These are phyloP conservation scores for Hypoxylon sp. DNA, from an alignment of 2,329 filamentous ascomycete genomes.

Conservation along the genomic window DNA sequence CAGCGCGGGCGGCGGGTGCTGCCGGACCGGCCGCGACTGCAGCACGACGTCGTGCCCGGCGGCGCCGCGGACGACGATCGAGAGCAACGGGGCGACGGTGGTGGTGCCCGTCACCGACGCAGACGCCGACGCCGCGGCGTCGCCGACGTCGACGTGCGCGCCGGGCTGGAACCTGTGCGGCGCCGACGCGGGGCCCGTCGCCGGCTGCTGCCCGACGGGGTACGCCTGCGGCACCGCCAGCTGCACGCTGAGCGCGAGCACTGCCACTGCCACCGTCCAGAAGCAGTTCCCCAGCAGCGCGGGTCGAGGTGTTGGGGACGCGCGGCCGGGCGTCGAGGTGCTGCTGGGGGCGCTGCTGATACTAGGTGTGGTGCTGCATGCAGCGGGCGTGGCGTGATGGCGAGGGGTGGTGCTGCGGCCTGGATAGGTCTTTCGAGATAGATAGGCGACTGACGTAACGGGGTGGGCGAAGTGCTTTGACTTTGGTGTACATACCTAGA, in stretches of 20 bases:
- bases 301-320: not conserved
- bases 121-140: slow-evolving; percentile 50
- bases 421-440: not conserved
- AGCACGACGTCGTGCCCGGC: slow-evolving; percentile 79
- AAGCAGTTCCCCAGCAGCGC: slow-evolving; percentile 56
- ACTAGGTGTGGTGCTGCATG: slow-evolving; percentile 2
- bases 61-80: slow-evolving; percentile 63
- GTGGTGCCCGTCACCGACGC: slow-evolving; percentile 66
- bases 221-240: slow-evolving; percentile 76
- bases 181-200: slow-evolving; percentile 63
- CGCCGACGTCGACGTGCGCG: slow-evolving; percentile 65
- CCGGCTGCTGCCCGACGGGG: slow-evolving; percentile 85
- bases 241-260: slow-evolving; percentile 66
- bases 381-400: not conserved
- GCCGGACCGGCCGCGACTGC: slow-evolving; percentile 86
- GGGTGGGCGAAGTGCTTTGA: no score
- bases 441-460: no score
- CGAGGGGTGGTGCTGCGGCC: not conserved
- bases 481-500: not conserved
- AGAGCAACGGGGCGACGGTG: slow-evolving; percentile 75
- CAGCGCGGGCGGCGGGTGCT: slow-evolving; percentile 83
- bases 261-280: slow-evolving; percentile 63
- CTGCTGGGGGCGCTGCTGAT: slow-evolving; percentile 6
- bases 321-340: not conserved
- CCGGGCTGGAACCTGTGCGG: slow-evolving; percentile 80